phyloP scores from a whole-genome alignment of 2,329 filamentous ascomycete genomes.

The Cordyceps tenuipes region DNA sequence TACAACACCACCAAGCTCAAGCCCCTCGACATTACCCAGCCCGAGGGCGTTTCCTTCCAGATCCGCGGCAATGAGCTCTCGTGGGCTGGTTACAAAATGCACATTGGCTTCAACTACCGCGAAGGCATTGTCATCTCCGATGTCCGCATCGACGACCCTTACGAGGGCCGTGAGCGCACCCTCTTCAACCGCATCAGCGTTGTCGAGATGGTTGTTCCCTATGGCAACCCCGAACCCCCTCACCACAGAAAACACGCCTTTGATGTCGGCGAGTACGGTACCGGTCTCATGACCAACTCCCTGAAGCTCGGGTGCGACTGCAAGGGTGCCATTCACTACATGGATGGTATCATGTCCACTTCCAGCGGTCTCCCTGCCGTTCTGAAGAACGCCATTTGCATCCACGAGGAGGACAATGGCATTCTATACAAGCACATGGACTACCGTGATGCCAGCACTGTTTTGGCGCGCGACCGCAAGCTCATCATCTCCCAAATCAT shows the following conservation, averaged over 20 bases:
- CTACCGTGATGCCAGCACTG: conserved; percentile 49
- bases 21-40: conserved; percentile 32
- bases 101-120: conserved; percentile 63
- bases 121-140: conserved; percentile 66
- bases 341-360: conserved; percentile 53
- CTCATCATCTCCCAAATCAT: conserved; percentile 58
- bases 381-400: conserved; percentile 46
- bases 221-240: conserved; percentile 54
- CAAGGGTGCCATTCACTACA: conserved; percentile 60
- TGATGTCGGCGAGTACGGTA: conserved; percentile 59
- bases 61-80: conserved; percentile 41
- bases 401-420: conserved; percentile 38
- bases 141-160: conserved; percentile 51
- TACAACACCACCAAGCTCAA: conserved; percentile 29
- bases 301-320: conserved; percentile 58
- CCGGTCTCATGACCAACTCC: conserved; percentile 58
- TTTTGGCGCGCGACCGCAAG: conserved; percentile 49
- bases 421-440: conserved; percentile 59
- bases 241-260: conserved; percentile 62
- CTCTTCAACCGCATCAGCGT: conserved; percentile 61
- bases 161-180: conserved; percentile 36
- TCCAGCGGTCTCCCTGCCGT: conserved; percentile 57
- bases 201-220: conserved; percentile 65
- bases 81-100: conserved; percentile 62
- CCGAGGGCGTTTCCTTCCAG: conserved; percentile 32